phyloP scores from a whole-genome alignment of 2,329 filamentous ascomycete species.

The Lasiodiplodia sp. region DNA sequence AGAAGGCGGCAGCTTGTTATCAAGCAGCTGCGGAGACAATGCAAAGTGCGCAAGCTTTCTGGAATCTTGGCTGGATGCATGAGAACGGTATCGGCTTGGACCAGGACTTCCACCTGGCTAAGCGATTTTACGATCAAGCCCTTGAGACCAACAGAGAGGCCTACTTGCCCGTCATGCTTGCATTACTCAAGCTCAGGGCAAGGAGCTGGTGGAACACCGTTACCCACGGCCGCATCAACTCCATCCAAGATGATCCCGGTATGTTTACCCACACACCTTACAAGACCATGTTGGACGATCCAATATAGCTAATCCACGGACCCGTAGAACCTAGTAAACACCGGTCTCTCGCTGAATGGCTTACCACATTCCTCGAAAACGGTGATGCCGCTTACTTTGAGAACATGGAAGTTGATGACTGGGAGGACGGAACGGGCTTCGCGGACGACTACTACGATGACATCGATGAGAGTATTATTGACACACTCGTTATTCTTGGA shows the following conservation, averaged over 20 bases:
- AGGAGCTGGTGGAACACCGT: constrained; percentile 95
- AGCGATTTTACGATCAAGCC: constrained; percentile 93
- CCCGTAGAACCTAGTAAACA: constrained; percentile 70
- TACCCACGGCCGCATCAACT: constrained; percentile 88
- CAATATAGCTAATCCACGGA: constrained; percentile 39
- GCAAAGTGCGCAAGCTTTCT: constrained; percentile 92
- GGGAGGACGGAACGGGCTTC: constrained; percentile 46
- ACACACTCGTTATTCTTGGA: constrained; percentile 83
- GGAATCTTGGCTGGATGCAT: constrained; percentile 99
- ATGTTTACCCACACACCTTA: constrained; percentile 34
- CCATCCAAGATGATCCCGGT: constrained; percentile 89
- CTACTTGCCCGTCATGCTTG: constrained; percentile 89
- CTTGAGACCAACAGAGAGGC: constrained; percentile 90
- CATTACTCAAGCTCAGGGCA: constrained; percentile 81
- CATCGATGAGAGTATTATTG: constrained; percentile 79
- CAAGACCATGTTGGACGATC: not conserved
- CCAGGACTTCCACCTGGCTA: constrained; percentile 96
- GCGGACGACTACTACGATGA: constrained; percentile 69
- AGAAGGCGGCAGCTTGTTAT: constrained; percentile 93
- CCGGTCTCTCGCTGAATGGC: constrained; percentile 84
- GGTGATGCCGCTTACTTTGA: constrained; percentile 63
- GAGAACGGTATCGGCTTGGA: constrained; percentile 92
- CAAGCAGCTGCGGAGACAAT: constrained; percentile 89
- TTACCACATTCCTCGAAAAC: constrained; percentile 79
- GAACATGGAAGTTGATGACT: constrained; percentile 58